Conservation (phyloP, 2,329 filamentous ascomycete species). For the Sporothrix pallida region DNA sequence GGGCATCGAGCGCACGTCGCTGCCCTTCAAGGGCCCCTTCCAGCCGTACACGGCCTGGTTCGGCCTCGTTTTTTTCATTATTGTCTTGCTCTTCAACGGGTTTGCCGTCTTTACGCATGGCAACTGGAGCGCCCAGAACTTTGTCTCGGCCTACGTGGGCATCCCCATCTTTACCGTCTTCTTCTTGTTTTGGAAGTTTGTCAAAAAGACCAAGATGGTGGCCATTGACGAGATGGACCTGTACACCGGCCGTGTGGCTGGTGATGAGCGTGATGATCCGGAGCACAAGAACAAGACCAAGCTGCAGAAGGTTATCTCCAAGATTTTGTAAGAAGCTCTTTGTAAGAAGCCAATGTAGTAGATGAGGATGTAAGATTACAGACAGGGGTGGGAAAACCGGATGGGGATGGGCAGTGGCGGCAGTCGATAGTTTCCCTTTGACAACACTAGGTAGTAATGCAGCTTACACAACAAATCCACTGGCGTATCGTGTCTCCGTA, state of each 20-base stretch:
- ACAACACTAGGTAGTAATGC: neutral
- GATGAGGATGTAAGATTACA: no score
- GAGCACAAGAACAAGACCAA: neutral
- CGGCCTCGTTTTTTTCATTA: slow-evolving; percentile 62
- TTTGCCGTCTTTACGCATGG: slow-evolving; percentile 72
- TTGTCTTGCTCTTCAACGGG: slow-evolving; percentile 73
- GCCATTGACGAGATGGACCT: slow-evolving; percentile 7
- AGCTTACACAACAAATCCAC: neutral
- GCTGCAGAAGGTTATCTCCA: slow-evolving; percentile 13
- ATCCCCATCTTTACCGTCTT: slow-evolving; percentile 5
- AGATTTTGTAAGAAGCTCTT: neutral
- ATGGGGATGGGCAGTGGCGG: neutral
- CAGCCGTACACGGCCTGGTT: slow-evolving; percentile 73
- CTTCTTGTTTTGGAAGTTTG: neutral
- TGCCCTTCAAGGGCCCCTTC: slow-evolving; percentile 68
- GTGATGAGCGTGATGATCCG: neutral
- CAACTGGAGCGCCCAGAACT: slow-evolving; percentile 43
- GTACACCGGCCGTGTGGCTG: neutral
- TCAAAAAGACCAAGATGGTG: slow-evolving; percentile 15
- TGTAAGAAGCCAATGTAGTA: neutral
- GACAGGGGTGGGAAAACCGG: no score
- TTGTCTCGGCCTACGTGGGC: slow-evolving; percentile 49
- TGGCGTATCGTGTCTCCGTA: neutral
- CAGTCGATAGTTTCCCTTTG: neutral
- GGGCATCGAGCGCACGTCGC: slow-evolving; percentile 64